A percentile compares a stretch with the other conserved stretches of the same genome.
phyloP scores from a whole-genome alignment of 192 early-diverging fungal species.

The Chytriomyces hyalinus region DNA sequence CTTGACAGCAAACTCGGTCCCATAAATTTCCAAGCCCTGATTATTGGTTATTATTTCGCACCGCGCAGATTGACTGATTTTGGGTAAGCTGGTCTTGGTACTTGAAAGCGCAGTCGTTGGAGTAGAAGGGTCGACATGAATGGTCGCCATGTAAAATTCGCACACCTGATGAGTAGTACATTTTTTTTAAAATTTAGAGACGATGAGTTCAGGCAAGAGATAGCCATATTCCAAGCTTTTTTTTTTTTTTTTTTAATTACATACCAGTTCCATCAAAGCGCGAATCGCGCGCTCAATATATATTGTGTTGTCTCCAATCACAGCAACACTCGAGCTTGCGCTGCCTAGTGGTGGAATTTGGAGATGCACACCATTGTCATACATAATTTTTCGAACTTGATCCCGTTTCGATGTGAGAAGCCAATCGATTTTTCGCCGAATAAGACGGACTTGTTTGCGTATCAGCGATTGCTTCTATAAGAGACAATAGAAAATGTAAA shows the following conservation, averaged over 20 bases:
- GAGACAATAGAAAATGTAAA: slow-evolving; percentile 44
- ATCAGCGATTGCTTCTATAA: slow-evolving; percentile 29
- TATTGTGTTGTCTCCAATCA: slow-evolving; percentile 70
- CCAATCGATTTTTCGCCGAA: slow-evolving; percentile 83
- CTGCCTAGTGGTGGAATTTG: slow-evolving; percentile 67
- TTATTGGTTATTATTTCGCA: slow-evolving; percentile 68
- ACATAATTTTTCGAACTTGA: slow-evolving; percentile 71
- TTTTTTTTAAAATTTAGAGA: neutral
- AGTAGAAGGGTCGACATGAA: slow-evolving; percentile 41
- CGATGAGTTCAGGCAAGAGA: no score
- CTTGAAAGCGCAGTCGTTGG: slow-evolving; percentile 40
- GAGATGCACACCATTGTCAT: slow-evolving; percentile 75
- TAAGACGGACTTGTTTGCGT: slow-evolving; percentile 54
- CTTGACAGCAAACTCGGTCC: slow-evolving; percentile 65
- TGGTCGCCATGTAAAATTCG: slow-evolving; percentile 59
- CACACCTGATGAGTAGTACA: slow-evolving; percentile 34
- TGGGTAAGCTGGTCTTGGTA: slow-evolving; percentile 47
- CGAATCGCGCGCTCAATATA: slow-evolving; percentile 76
- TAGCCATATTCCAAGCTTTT: no score
- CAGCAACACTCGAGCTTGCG: slow-evolving; percentile 53
- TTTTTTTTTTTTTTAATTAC: no score
- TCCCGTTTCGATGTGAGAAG: slow-evolving; percentile 68
- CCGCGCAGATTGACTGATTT: slow-evolving; percentile 56
- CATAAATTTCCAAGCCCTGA: slow-evolving; percentile 72
- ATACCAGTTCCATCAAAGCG: slow-evolving; percentile 72